A percentile compares a stretch with the other conserved stretches of the same genome.
Evolutionary conservation across 176 grass and related monocot species (phyloP).

Genomic region (Thinopyrum elongatum): DNA sequence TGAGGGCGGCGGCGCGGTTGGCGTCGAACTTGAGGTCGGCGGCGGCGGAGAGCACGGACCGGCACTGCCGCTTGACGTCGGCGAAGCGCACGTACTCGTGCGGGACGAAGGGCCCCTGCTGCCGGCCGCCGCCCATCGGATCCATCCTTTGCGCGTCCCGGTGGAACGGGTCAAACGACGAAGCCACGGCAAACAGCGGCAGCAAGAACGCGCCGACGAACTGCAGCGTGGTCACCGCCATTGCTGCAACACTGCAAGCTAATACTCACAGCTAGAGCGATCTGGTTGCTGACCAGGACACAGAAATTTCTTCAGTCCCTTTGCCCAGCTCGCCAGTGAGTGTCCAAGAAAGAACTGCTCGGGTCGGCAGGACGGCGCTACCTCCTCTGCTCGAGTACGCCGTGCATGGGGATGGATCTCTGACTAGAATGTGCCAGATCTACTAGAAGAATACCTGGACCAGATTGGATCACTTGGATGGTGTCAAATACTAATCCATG

Average conservation of each 20-base stretch:
- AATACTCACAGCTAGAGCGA: not conserved
- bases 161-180: conserved; percentile 32
- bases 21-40: conserved; percentile 51
- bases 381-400: not conserved
- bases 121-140: not conserved
- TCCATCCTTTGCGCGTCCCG: not conserved
- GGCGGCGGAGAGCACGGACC: conserved; percentile 48
- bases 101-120: conserved; percentile 34
- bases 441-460: conserved; percentile 35
- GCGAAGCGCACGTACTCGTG: conserved; percentile 66
- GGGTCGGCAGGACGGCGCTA: not conserved
- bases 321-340: not conserved
- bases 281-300: conserved; percentile 24
- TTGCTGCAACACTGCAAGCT: not conserved
- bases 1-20: conserved; percentile 47
- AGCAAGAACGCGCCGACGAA: conserved; percentile 21
- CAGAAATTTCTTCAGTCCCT: conserved; percentile 22
- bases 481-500: not conserved
- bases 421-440: conserved; percentile 57
- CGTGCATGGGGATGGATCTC: conserved; percentile 26
- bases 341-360: conserved; percentile 1
- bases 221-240: not conserved
- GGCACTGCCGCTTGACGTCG: conserved; percentile 56
- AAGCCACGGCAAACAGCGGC: not conserved
- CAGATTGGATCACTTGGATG: conserved; percentile 49